These are phyloP conservation scores for Nigrospora osmanthi DNA, from an alignment of 2,329 filamentous ascomycete species.

Conservation along the genomic window DNA sequence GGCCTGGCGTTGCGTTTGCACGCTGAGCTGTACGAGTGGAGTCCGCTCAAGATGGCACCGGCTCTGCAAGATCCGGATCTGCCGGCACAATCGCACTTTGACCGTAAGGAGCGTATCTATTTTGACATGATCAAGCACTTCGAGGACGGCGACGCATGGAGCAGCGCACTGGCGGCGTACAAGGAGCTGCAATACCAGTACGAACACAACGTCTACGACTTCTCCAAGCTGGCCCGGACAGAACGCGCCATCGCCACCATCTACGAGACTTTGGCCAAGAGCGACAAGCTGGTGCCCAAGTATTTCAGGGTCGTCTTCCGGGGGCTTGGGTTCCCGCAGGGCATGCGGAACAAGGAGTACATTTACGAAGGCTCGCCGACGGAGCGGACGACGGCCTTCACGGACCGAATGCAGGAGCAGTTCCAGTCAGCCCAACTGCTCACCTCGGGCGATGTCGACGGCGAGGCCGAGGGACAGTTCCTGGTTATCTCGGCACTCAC, in stretches of 20 bases:
- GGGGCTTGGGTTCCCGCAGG: constrained; percentile 78
- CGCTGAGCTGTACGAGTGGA: constrained; percentile 90
- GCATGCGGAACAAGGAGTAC: constrained; percentile 81
- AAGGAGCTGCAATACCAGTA: constrained; percentile 89
- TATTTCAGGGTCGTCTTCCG: constrained; percentile 91
- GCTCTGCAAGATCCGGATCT: constrained; percentile 68
- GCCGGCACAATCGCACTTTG: constrained; percentile 78
- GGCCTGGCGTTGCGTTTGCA: constrained; percentile 84
- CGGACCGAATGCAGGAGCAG: constrained; percentile 85
- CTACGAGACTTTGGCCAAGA: constrained; percentile 80
- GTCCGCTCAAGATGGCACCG: constrained; percentile 58
- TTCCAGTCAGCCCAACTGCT: constrained; percentile 81
- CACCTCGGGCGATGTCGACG: constrained; percentile 56
- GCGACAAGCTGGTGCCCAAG: constrained; percentile 68
- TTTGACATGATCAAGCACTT: constrained; percentile 94
- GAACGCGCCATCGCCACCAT: constrained; percentile 88
- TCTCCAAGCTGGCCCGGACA: constrained; percentile 80
- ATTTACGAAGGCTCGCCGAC: constrained; percentile 77
- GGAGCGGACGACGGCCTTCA: constrained; percentile 75
- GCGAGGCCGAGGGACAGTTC: constrained; percentile 87
- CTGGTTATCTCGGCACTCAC: constrained; percentile 74
- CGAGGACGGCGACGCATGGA: constrained; percentile 91
- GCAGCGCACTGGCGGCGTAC: constrained; percentile 78
- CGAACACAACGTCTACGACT: constrained; percentile 83
- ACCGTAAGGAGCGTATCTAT: constrained; percentile 86